Conservation (phyloP, 106 monocot genomes). For the Hemerocallis citrina region DNA sequence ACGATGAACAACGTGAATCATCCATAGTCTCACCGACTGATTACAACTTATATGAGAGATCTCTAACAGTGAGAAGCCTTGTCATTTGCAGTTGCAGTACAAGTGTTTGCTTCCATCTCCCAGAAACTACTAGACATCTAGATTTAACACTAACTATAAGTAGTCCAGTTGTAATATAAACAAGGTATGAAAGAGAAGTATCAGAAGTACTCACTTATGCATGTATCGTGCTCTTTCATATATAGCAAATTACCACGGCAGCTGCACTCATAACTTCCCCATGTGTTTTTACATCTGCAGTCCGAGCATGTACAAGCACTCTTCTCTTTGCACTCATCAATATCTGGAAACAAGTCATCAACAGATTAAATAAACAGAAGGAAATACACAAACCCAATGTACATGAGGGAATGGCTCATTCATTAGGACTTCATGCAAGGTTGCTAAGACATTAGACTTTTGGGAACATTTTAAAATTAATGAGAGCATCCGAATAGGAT, state of each 20-base stretch:
- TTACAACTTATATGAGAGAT: too few species aligned
- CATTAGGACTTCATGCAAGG: neutral
- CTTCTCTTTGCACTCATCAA: conserved; percentile 93
- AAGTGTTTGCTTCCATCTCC: too few species aligned
- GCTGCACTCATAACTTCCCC: conserved; percentile 88
- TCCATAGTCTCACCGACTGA: too few species aligned
- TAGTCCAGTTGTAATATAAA: too few species aligned
- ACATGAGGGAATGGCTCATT: neutral
- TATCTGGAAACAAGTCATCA: conserved; percentile 34
- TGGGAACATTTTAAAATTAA: neutral
- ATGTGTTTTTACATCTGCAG: conserved; percentile 89
- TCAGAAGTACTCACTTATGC: conserved; percentile 68
- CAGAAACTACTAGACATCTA: too few species aligned
- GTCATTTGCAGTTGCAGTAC: too few species aligned
- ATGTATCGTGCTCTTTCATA: conserved; percentile 86
- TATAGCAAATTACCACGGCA: conserved; percentile 69
- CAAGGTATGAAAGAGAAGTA: too few species aligned
- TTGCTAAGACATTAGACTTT: neutral
- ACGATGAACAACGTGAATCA: too few species aligned
- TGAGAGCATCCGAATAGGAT: neutral
- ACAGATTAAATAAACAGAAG: neutral
- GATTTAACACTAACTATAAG: too few species aligned
- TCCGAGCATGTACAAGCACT: conserved; percentile 63
- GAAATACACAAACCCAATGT: neutral
- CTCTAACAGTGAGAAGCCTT: too few species aligned